Evolutionary conservation across 1,284 basidiomycete genomes (phyloP).

Genomic region (Apiotrichum gracile): DNA sequence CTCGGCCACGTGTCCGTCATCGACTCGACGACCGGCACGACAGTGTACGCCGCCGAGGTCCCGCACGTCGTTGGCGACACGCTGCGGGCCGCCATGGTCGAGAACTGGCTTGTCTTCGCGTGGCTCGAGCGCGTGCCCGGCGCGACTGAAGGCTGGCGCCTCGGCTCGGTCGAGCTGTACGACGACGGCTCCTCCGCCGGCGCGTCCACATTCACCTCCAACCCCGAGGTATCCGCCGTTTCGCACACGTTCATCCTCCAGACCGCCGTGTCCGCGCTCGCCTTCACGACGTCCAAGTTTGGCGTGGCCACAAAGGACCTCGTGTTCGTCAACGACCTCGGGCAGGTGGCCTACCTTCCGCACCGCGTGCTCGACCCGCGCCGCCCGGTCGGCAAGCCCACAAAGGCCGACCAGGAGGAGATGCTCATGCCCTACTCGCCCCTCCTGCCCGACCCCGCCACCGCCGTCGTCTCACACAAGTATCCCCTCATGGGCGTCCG

Average conservation of each 20-base stretch:
- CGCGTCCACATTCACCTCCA: slow-evolving; percentile 60
- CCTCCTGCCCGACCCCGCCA: slow-evolving; percentile 65
- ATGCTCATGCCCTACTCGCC: slow-evolving; percentile 79
- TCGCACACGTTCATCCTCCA: slow-evolving; percentile 70
- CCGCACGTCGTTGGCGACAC: slow-evolving; percentile 42
- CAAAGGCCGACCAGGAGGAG: slow-evolving; percentile 75
- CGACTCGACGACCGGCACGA: slow-evolving; percentile 69
- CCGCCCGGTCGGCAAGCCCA: slow-evolving; percentile 70
- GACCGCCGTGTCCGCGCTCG: slow-evolving; percentile 61
- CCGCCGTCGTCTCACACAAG: slow-evolving; percentile 54
- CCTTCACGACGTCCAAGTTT: slow-evolving; percentile 73
- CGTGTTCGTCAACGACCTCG: slow-evolving; percentile 68
- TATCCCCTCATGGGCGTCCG: slow-evolving; percentile 61
- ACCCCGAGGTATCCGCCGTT: slow-evolving; percentile 54
- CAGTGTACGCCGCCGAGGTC: slow-evolving; percentile 59
- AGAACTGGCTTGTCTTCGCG: slow-evolving; percentile 91
- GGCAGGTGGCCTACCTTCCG: slow-evolving; percentile 70
- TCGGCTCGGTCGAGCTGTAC: slow-evolving; percentile 81
- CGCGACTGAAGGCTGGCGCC: slow-evolving; percentile 58
- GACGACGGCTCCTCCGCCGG: slow-evolving; percentile 69
- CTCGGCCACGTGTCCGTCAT: slow-evolving; percentile 63
- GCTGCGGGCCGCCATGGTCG: slow-evolving; percentile 63
- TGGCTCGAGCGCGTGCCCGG: slow-evolving; percentile 45
- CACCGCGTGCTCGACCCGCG: slow-evolving; percentile 75
- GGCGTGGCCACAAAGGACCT: slow-evolving; percentile 84